A percentile compares a stretch with the other conserved stretches of the same genome.
Conservation (phyloP, 805 yeast species). For the Kazachstania psychrophila region DNA sequence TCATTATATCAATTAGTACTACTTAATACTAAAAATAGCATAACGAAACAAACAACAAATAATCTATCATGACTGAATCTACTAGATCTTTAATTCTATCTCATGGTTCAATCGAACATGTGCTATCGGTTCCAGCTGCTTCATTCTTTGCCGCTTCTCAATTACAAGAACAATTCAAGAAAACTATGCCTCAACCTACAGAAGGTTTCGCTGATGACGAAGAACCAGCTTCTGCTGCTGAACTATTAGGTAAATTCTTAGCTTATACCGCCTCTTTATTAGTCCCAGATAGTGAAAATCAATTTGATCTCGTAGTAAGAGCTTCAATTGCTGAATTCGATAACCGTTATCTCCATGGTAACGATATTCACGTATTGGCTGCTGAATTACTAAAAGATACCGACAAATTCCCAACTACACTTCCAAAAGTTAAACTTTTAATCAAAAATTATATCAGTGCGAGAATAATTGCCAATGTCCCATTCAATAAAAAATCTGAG, state of each 20-base stretch:
- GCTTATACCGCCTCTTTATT: slow-evolving; percentile 55
- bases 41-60: background rate
- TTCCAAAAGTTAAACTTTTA: slow-evolving; percentile 60
- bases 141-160: slow-evolving; percentile 75
- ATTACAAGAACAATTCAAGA: slow-evolving; percentile 75
- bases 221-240: slow-evolving; percentile 82
- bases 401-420: slow-evolving; percentile 50
- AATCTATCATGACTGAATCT: slow-evolving; percentile 22
- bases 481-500: slow-evolving; percentile 40
- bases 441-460: slow-evolving; percentile 72
- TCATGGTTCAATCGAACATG: slow-evolving; percentile 84
- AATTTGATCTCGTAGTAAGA: slow-evolving; percentile 59
- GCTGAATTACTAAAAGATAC: slow-evolving; percentile 49
- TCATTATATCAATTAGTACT: too few relatives aligned
- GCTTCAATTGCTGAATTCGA: slow-evolving; percentile 77
- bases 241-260: slow-evolving; percentile 72
- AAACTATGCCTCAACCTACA: slow-evolving; percentile 67
- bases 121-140: slow-evolving; percentile 76
- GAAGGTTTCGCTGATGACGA: slow-evolving; percentile 80
- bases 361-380: slow-evolving; percentile 85
- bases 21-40: background rate
- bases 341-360: slow-evolving; percentile 59
- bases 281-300: slow-evolving; percentile 35
- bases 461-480: slow-evolving; percentile 40
- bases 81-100: slow-evolving; percentile 74